Evolutionary conservation across 1,284 basidiomycete genomes (phyloP).

Genomic region (Marasmius fiardii): DNA sequence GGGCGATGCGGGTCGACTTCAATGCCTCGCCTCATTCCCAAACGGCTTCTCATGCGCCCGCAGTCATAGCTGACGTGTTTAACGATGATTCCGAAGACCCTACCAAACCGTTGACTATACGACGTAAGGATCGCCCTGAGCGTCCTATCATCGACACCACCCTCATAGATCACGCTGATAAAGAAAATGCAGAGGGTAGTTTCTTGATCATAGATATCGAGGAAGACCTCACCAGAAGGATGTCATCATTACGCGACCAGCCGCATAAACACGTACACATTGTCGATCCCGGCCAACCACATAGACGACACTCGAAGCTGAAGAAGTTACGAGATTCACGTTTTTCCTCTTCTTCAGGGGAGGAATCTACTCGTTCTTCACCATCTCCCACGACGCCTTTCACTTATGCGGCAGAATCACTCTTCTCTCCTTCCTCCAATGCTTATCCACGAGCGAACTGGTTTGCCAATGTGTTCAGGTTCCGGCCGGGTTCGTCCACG

Average conservation of each 20-base stretch:
- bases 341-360: background rate
- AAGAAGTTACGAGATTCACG: conserved; percentile 37
- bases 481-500: conserved; percentile 68
- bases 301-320: conserved; percentile 33
- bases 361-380: conserved; percentile 3
- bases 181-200: conserved; percentile 31
- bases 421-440: conserved; percentile 38
- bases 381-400: conserved; percentile 32
- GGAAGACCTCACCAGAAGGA: conserved; percentile 43
- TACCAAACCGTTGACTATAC: conserved; percentile 16
- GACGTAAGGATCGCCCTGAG: conserved; percentile 18
- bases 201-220: conserved; percentile 20
- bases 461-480: conserved; percentile 88
- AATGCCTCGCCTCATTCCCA: background rate
- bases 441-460: conserved; percentile 69
- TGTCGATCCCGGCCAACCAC: conserved; percentile 42
- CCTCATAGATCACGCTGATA: conserved; percentile 18
- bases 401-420: conserved; percentile 33
- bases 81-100: conserved; percentile 8
- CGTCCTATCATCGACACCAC: conserved; percentile 19
- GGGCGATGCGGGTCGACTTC: conserved; percentile 4
- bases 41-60: background rate
- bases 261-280: conserved; percentile 44
- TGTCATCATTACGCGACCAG: conserved; percentile 20
- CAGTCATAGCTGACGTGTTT: background rate